Base-by-base conservation (phyloP, 352 stramenopile species). In the Aphanomyces stellatus region DNA sequence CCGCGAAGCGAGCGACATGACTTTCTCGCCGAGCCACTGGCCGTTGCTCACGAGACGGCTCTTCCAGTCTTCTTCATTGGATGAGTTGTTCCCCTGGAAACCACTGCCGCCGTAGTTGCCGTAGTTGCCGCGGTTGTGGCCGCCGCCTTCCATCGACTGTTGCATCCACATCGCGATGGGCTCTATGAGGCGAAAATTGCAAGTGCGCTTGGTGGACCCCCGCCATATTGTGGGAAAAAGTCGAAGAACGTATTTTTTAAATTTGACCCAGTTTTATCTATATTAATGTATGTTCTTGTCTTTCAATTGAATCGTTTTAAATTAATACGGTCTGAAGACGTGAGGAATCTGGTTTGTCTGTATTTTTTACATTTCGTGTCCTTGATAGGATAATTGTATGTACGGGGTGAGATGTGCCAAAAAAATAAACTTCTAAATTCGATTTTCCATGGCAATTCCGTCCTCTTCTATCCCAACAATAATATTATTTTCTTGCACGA, bases 11-110 rank as follows among this genome's bases (percentile, higher is more conserved):
- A 33, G 66, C 77, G 15, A 66, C 71, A 89, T 87, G 0, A 89
- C 81, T 66, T 89, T 89, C 7, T 79, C 81, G 19, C 79, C 81
- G 19, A 89, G 69, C 81, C 81, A 89, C 60, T 89, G 81, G 53
- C 81, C 81, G 62, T 80, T 77, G 41, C 86, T 79, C 25, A 89
- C 65, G 67, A 89, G 77, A 55, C 84, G 85, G 63, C 69, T 80
- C 69, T 89, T 89, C 81, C 81, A 89, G 71, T 87, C 79, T 60
- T 73, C 74, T 2, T 78, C 65, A 27, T 72, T 71, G 67, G 76
- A 79, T 24, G 56, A 70, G 27, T 53, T 65, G 13, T 69, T 63
- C 2, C 65, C 64, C 42, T 68, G 65, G 49, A 78, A 82, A 22
- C 70, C 51, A 33, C 73, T 66, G 10, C 69, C 71, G 22, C 71